Percentiles rank a stretch among this genome's conserved stretches.
These are phyloP conservation scores for Lepidium didymum DNA, from an alignment of 345 rosid species.

Conservation along the genomic window DNA sequence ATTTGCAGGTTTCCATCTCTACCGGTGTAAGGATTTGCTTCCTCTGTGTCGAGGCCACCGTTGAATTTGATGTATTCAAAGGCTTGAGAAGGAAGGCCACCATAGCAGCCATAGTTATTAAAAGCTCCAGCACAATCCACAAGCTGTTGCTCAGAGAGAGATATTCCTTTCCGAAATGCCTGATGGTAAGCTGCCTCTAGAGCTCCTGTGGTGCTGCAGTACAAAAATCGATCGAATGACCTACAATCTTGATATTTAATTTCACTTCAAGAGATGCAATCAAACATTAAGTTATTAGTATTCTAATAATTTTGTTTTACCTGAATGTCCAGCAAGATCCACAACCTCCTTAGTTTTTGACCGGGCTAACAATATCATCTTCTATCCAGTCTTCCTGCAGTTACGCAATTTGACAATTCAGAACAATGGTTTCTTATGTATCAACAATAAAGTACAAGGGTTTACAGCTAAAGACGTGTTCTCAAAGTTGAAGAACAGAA, in stretches of 20 bases:
- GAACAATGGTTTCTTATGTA: neutral
- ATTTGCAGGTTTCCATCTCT: slow-evolving; percentile 65
- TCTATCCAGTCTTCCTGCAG: slow-evolving; percentile 93
- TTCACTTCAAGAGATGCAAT: neutral
- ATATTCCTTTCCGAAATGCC: slow-evolving; percentile 72
- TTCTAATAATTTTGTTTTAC: slow-evolving; percentile 26
- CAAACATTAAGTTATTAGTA: neutral
- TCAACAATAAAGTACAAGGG: neutral
- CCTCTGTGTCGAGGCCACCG: slow-evolving; percentile 94
- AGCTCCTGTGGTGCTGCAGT: slow-evolving; percentile 86
- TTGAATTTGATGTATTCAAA: slow-evolving; percentile 86
- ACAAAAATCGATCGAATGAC: neutral
- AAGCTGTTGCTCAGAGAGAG: slow-evolving; percentile 95
- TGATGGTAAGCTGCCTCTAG: slow-evolving; percentile 98
- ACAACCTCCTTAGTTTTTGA: slow-evolving; percentile 86
- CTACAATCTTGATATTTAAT: neutral
- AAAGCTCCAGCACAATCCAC: slow-evolving; percentile 95
- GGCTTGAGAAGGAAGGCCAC: slow-evolving; percentile 98
- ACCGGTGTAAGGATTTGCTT: slow-evolving; percentile 76
- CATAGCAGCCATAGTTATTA: slow-evolving; percentile 81
- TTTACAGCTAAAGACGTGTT: neutral
- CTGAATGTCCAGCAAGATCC: slow-evolving; percentile 99
- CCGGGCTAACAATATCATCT: slow-evolving; percentile 76
- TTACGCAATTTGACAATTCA: slow-evolving; percentile 4
- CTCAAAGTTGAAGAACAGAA: neutral